These are phyloP conservation scores for Tolypocladium capitatum DNA, from an alignment of 2,329 filamentous ascomycete species.

Conservation along the genomic window DNA sequence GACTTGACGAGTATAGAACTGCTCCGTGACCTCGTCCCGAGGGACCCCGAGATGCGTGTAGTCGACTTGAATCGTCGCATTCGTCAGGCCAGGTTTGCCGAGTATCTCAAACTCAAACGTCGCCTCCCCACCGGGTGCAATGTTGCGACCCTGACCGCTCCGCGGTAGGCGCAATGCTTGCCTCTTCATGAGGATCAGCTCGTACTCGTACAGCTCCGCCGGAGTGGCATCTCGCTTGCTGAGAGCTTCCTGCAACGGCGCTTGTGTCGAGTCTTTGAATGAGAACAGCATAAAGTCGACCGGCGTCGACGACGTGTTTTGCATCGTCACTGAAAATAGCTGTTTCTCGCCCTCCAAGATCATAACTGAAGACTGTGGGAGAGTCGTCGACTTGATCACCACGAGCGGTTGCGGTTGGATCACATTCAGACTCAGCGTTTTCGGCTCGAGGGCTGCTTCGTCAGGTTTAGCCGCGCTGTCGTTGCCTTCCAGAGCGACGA, in stretches of 20 bases:
- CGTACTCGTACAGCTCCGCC: constrained; percentile 74
- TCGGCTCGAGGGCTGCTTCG: constrained; percentile 29
- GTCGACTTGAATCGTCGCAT: constrained; percentile 69
- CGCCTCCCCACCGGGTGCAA: constrained; percentile 52
- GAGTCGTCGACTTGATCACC: constrained; percentile 58
- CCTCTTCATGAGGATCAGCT: constrained; percentile 62
- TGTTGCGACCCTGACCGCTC: constrained; percentile 41
- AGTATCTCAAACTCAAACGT: constrained; percentile 75
- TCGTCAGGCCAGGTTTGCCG: constrained; percentile 73
- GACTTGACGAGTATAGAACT: constrained; percentile 75
- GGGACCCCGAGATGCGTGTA: constrained; percentile 69
- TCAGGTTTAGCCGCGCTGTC: constrained; percentile 23
- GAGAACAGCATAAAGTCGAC: constrained; percentile 80
- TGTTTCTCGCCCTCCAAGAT: constrained; percentile 80
- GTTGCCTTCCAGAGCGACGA: constrained; percentile 41
- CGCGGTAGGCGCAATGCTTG: constrained; percentile 50
- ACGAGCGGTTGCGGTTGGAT: constrained; percentile 70
- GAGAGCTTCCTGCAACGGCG: constrained; percentile 60
- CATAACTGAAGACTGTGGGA: constrained; percentile 81
- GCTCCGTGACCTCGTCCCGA: constrained; percentile 51
- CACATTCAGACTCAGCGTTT: constrained; percentile 53
- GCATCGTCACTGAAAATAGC: constrained; percentile 63
- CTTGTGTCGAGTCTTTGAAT: constrained; percentile 78
- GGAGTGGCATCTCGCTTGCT: constrained; percentile 64
- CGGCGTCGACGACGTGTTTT: constrained; percentile 63